Evolutionary conservation across 129 eudicot genomes (phyloP), one percentile per base, ranked within the genome.

Genomic region (Flaveria trinervia): DNA sequence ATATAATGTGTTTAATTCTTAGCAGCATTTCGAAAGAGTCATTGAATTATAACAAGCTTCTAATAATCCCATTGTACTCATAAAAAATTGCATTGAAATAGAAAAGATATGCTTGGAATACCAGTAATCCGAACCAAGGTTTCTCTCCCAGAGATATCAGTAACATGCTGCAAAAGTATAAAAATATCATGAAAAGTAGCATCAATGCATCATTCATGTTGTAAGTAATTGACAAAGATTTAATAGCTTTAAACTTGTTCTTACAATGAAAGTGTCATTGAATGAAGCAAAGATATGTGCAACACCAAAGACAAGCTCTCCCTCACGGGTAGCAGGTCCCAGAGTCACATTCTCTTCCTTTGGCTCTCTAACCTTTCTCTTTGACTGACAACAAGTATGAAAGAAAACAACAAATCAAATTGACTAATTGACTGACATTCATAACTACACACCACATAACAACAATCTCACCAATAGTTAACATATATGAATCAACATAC

Each of bases 121-220:
- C 91, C 91, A 56, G 92, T 87, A 22, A 87, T 87, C 7, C 92
- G 91, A n/a, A 87, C 91, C 86, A 87, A 67, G 48, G 91, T 87
- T 84, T 87, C 91, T 72, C 91, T 81, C 49, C 92, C 92, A 48
- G 89, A 87, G 70, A 85, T 64, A 71, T 87, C 92, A 69, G 92
- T 87, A 28, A 87, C 92, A 65, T 87, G 92, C 92, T 87, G 84
- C 81, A 56, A 18, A 48, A 16, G 7, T 36, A 36, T 36, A 36
- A 36, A 7, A 36, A 5, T 5, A 36, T 0, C 41, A 36, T 36
- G 41, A 36, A 36, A 4, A 36, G 41, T 36, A 36, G 41, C 41
- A 36, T 5, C 41, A 5, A 4, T 5, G 41, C 41, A 36, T 5
- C 41, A 5, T 36, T 5, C 41, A 36, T 5, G 41, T 36, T 36